Conservation (phyloP, 2,329 filamentous ascomycete genomes). For the Claviceps maximensis region DNA sequence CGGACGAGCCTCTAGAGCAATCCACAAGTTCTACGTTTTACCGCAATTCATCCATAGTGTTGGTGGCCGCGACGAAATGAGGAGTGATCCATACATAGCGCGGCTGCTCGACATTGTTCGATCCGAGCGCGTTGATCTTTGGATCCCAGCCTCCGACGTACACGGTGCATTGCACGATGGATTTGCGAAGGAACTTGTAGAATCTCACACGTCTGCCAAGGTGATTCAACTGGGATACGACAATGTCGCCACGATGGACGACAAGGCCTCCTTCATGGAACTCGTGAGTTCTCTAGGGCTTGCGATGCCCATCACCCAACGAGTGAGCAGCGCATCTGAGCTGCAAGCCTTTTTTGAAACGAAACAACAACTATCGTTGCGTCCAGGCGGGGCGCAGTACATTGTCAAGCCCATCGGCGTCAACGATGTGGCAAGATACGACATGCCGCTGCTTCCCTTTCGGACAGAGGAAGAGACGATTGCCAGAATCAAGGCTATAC, state of each 20-base stretch:
- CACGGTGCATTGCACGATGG: slow-evolving; percentile 54
- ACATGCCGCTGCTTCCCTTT: slow-evolving; percentile 54
- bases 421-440: slow-evolving; percentile 43
- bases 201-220: slow-evolving; percentile 42
- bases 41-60: slow-evolving; percentile 14
- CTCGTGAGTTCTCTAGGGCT: slow-evolving; percentile 42
- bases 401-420: slow-evolving; percentile 54
- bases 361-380: slow-evolving; percentile 10
- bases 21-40: slow-evolving; percentile 40
- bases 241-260: slow-evolving; percentile 44
- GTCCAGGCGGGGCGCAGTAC: slow-evolving; percentile 29
- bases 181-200: slow-evolving; percentile 46
- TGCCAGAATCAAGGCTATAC: slow-evolving; percentile 29
- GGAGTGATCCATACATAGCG: slow-evolving; percentile 37
- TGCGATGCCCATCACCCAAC: slow-evolving; percentile 35
- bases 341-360: slow-evolving; percentile 37
- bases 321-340: slow-evolving; percentile 39
- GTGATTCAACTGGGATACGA: slow-evolving; percentile 49
- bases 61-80: background rate
- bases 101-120: slow-evolving; percentile 45
- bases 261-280: slow-evolving; percentile 52
- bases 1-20: slow-evolving; percentile 43
- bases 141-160: slow-evolving; percentile 63
- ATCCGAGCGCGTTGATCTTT: slow-evolving; percentile 51
- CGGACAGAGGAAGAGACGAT: slow-evolving; percentile 41